A percentile compares a stretch with the other conserved stretches of the same genome.
These are phyloP conservation scores for Melastoma candidum DNA, from an alignment of 441 rosid genomes.

Conservation along the genomic window DNA sequence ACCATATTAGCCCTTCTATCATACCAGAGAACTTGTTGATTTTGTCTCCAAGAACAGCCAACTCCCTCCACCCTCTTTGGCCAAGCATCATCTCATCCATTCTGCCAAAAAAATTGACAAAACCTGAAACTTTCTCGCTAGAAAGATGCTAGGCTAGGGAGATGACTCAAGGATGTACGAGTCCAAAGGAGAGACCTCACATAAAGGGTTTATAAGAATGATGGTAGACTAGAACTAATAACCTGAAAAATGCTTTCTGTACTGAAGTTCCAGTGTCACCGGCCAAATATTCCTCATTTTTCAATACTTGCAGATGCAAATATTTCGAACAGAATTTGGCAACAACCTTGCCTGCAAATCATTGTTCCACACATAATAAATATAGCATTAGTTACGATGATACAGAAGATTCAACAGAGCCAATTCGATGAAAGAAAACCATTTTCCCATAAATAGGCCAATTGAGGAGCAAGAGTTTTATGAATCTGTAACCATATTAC, in stretches of 20 bases:
- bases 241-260: slow-evolving; percentile 81
- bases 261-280: slow-evolving; percentile 67
- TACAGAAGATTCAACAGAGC: not conserved
- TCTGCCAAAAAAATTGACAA: not conserved
- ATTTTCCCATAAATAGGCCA: not conserved
- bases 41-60: slow-evolving; percentile 76
- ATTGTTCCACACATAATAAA: slow-evolving; percentile 4
- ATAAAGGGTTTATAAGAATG: not conserved
- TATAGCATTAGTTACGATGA: not conserved
- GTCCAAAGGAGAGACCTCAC: not conserved
- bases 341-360: slow-evolving; percentile 70
- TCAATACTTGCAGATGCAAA: slow-evolving; percentile 78
- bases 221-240: slow-evolving; percentile 8
- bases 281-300: slow-evolving; percentile 53
- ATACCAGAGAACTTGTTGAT: slow-evolving; percentile 79
- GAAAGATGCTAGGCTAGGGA: no score
- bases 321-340: slow-evolving; percentile 85
- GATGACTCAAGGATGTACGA: no score
- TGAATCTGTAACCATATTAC: no score
- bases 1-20: slow-evolving; percentile 94
- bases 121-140: no score
- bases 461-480: not conserved
- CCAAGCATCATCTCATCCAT: slow-evolving; percentile 99
- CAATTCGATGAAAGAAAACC: not conserved
- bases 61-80: slow-evolving; percentile 94